Conservation (phyloP, 805 yeast genomes). For the Hermanozyma aechmeae region DNA sequence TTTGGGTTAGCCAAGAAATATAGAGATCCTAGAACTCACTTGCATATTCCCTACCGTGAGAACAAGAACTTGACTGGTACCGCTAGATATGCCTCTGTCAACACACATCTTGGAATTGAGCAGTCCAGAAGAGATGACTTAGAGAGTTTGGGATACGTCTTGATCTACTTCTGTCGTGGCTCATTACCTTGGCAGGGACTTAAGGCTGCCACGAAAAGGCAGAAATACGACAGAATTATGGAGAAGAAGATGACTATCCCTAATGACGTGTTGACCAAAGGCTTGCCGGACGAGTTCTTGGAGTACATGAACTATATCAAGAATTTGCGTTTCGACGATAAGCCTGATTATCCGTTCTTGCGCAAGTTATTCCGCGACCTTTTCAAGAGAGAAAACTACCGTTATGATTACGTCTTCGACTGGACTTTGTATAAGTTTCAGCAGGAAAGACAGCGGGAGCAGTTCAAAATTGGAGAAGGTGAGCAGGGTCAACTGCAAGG, state of each 20-base stretch:
- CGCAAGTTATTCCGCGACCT: slow-evolving; percentile 86
- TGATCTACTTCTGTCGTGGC: slow-evolving; percentile 14
- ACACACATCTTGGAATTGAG: slow-evolving; percentile 14
- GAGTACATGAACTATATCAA: slow-evolving; percentile 84
- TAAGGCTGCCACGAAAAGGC: slow-evolving; percentile 14
- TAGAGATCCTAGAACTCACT: slow-evolving; percentile 87
- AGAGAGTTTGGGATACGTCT: slow-evolving; percentile 13
- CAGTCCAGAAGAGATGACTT: slow-evolving; percentile 13
- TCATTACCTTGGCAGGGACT: slow-evolving; percentile 15
- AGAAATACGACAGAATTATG: slow-evolving; percentile 15
- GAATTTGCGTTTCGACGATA: slow-evolving; percentile 87
- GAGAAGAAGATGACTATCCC: slow-evolving; percentile 15
- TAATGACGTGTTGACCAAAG: slow-evolving; percentile 26
- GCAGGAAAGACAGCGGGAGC: slow-evolving; percentile 45
- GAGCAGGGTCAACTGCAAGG: slow-evolving; percentile 10
- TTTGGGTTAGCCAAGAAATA: slow-evolving; percentile 91
- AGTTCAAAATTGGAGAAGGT: slow-evolving; percentile 20
- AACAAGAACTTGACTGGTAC: slow-evolving; percentile 15
- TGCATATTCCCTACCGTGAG: slow-evolving; percentile 64
- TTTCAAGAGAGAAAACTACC: slow-evolving; percentile 78
- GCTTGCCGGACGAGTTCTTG: slow-evolving; percentile 84
- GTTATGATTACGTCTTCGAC: slow-evolving; percentile 90
- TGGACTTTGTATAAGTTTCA: slow-evolving; percentile 88
- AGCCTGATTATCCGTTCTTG: slow-evolving; percentile 86
- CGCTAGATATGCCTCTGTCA: slow-evolving; percentile 14